Conservation (phyloP, 768 basidiomycete species). For the Multifurca ochricompacta region DNA sequence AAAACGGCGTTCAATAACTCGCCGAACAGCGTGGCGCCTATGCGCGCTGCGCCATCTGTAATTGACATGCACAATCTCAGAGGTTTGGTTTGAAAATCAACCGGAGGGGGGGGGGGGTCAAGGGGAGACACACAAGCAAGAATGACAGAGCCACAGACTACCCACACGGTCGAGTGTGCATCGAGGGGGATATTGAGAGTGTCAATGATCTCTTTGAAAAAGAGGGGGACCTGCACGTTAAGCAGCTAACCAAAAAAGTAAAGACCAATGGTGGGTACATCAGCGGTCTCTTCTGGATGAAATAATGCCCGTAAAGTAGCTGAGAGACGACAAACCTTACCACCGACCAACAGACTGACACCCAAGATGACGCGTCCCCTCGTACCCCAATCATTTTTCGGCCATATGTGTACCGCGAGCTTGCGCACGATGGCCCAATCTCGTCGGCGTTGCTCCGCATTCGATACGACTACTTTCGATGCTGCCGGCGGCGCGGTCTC, state of each 20-base stretch:
- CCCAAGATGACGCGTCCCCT: conserved; percentile 78
- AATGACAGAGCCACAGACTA: conserved; percentile 83
- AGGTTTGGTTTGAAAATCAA: too few species aligned
- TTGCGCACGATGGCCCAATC: conserved; percentile 85
- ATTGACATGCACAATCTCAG: too few species aligned
- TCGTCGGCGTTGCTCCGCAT: conserved; percentile 50
- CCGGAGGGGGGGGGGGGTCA: too few species aligned
- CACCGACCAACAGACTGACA: conserved; percentile 67
- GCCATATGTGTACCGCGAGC: conserved; percentile 91
- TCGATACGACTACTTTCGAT: not conserved
- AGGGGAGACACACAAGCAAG: conserved; percentile 67
- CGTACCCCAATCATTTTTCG: conserved; percentile 74
- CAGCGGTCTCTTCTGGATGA: too few species aligned
- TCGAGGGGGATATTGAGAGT: conserved; percentile 78
- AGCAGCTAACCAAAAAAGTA: too few species aligned
- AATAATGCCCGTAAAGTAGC: not conserved
- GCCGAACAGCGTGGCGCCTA: conserved; percentile 82
- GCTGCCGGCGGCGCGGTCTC: not conserved
- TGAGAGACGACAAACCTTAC: conserved; percentile 56
- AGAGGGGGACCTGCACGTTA: conserved; percentile 96
- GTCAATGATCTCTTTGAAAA: conserved; percentile 92
- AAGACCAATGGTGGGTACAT: not conserved
- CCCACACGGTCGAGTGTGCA: conserved; percentile 72
- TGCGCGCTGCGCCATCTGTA: conserved; percentile 82
- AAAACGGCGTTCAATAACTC: conserved; percentile 95